phyloP scores from a whole-genome alignment of 371 early-diverging fungal species.

The Zychaea mexicana region DNA sequence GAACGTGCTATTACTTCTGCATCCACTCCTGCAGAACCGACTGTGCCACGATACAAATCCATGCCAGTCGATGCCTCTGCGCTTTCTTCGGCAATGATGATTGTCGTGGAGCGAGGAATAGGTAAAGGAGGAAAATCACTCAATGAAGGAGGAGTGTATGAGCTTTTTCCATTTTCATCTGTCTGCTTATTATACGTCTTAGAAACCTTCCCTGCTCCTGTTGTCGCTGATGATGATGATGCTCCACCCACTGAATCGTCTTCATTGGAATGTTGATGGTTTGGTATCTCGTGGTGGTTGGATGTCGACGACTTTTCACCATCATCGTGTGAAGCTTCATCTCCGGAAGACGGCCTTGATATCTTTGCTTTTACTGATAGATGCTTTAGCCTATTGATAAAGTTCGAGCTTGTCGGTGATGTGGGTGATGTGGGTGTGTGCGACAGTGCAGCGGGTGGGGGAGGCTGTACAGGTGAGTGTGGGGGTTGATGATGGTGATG shows the following conservation, averaged over 20 bases:
- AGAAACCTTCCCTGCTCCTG: neutral
- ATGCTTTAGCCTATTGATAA: conserved; percentile 58
- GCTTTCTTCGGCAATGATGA: conserved; percentile 81
- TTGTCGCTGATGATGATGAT: neutral
- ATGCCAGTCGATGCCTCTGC: conserved; percentile 78
- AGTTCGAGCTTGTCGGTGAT: conserved; percentile 43
- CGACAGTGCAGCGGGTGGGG: conserved; percentile 43
- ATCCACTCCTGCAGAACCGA: conserved; percentile 57
- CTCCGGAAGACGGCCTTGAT: conserved; percentile 44
- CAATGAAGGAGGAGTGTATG: conserved; percentile 37
- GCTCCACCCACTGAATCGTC: neutral
- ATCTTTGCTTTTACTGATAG: conserved; percentile 55
- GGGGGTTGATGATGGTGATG: neutral
- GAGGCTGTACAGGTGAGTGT: conserved; percentile 37
- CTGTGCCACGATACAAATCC: conserved; percentile 76
- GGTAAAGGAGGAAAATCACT: conserved; percentile 63
- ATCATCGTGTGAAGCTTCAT: conserved; percentile 18
- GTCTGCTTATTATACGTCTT: neutral
- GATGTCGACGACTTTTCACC: neutral
- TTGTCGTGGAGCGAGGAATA: conserved; percentile 68
- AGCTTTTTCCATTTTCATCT: neutral
- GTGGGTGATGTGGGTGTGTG: conserved; percentile 27
- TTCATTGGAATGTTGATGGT: neutral
- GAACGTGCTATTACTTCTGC: conserved; percentile 39
- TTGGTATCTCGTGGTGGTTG: neutral